Evolutionary conservation across 345 rosid species (phyloP), one percentile per base, ranked within the genome.

Genomic region (Populus simonii): DNA sequence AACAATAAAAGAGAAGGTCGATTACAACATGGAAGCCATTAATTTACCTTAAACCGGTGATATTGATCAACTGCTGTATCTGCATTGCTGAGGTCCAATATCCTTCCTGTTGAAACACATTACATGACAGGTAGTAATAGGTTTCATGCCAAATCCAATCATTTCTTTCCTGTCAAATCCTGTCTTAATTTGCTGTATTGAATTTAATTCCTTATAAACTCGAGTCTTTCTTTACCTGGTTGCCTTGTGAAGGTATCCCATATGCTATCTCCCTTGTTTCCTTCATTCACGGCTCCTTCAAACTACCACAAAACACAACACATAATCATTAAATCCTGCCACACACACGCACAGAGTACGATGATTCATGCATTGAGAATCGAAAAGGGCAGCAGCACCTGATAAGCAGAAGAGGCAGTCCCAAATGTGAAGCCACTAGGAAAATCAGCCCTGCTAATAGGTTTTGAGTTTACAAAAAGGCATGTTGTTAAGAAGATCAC

Each of bases 51-150:
- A 72, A 86, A 92, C 49, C 97, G 79, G 76, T 93, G 97, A 85
- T 93, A 95, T 68, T 93, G 99, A 89, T 95, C 99, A 13, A 93
- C 97, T 3, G 98, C 87, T 2, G 85, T 89, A 80, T 95, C 97
- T 75, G 97, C 99, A 93, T 91, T 92, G 92, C 99, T 95, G 82
- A 93, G 92, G 81, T 95, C 99, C 82, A 93, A 29, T 73, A 95
- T 95, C 85, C 85, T 95, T 43, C 98, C 98, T 93, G 85, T 67
- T 20, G 17, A 83, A 73, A 73, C 67, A 62, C 62, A 59, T 20
- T 38, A 10, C 45, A 9, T 41, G 45, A 41, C 45, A 9, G 45
- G 13, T 41, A 41, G 45, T 41, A 10, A 41, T 10, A 41, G 12
- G 12, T 41, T 41, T 41, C 13, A 41, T 41, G 3, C 4, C 45